phyloP scores from a whole-genome alignment of 495 filamentous ascomycete species.

The Penicillium odoratum region DNA sequence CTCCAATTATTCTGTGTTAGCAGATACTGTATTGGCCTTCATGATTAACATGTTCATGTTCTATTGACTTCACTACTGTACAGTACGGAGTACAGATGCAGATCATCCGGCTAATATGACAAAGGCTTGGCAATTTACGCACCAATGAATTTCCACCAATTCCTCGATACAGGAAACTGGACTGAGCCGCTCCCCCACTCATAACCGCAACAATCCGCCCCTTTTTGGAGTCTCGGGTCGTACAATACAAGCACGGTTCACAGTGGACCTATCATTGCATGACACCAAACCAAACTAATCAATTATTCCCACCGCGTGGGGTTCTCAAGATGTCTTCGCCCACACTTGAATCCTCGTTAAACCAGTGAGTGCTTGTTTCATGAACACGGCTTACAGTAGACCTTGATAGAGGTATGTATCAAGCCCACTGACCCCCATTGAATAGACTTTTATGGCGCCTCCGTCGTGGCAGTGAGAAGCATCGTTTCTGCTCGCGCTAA shows the following conservation, averaged over 20 bases:
- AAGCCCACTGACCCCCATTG: neutral
- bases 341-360: neutral
- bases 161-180: neutral
- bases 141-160: constrained; percentile 14
- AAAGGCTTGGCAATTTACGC: constrained; percentile 2
- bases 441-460: constrained; percentile 12
- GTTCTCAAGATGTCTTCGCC: neutral
- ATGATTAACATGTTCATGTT: no score
- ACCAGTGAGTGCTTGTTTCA: neutral
- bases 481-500: constrained; percentile 10
- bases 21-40: neutral
- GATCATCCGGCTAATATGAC: constrained; percentile 3
- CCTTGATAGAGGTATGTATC: neutral
- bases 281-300: neutral
- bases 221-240: neutral
- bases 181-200: neutral
- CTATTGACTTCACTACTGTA: neutral
- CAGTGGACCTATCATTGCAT: neutral
- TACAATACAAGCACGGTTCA: neutral
- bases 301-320: neutral
- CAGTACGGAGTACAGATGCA: neutral
- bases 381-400: neutral
- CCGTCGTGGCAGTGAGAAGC: neutral
- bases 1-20: neutral
- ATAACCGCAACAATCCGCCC: neutral